Conservation (phyloP, 768 basidiomycete genomes). For the Pholiota conissans region DNA sequence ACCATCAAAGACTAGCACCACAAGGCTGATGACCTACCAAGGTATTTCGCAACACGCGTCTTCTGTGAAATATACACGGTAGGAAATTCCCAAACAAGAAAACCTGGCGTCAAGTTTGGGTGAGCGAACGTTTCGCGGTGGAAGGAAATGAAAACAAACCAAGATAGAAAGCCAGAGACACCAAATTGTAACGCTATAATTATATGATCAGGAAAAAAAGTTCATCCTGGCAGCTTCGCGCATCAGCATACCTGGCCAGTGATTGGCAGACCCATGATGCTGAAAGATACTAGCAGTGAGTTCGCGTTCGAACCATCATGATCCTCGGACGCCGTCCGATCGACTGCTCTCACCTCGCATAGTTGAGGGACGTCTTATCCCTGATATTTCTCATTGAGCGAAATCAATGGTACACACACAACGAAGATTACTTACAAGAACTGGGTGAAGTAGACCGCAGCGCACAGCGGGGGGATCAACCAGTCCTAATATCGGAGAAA, state of each 20-base stretch:
- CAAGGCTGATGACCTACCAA: constrained; percentile 37
- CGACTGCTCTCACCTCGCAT: constrained; percentile 49
- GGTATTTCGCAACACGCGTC: constrained; percentile 57
- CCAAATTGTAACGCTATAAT: constrained; percentile 58
- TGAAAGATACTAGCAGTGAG: constrained; percentile 16
- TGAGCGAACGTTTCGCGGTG: background rate
- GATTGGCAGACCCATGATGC: constrained; percentile 69
- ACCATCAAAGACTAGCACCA: background rate
- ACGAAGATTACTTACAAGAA: constrained; percentile 44
- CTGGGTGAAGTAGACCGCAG: constrained; percentile 69
- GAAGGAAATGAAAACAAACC: constrained; percentile 31
- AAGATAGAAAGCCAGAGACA: constrained; percentile 64
- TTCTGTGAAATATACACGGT: constrained; percentile 68
- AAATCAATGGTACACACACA: background rate
- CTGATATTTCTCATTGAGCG: constrained; percentile 26
- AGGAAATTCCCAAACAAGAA: constrained; percentile 63
- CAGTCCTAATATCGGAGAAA: constrained; percentile 16
- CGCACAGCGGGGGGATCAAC: constrained; percentile 26
- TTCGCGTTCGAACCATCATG: background rate
- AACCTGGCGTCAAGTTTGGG: constrained; percentile 34
- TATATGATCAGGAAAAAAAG: background rate
- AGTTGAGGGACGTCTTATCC: constrained; percentile 71
- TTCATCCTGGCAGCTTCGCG: background rate
- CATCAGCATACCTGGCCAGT: constrained; percentile 46
- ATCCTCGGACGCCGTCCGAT: background rate